These are phyloP conservation scores for Wickerhamia fluorescens DNA, from an alignment of 805 yeast genomes.

Conservation along the genomic window DNA sequence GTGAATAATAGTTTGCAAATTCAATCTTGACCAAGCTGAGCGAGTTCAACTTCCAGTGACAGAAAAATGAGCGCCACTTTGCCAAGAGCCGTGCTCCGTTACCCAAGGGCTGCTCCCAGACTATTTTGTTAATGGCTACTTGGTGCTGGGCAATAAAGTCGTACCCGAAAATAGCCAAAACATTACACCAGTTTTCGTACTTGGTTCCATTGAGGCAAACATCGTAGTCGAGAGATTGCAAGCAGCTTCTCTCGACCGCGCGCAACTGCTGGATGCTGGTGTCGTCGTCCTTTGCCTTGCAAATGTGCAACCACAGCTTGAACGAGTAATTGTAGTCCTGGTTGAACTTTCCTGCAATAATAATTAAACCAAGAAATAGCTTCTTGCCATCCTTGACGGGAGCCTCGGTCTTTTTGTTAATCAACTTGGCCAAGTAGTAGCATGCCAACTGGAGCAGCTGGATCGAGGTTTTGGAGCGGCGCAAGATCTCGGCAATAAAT, in stretches of 20 bases:
- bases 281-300: conserved; percentile 40
- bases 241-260: conserved; percentile 45
- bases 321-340: conserved; percentile 69
- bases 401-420: conserved; percentile 10
- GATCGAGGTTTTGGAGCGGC: conserved; percentile 51
- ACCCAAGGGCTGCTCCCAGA: no score
- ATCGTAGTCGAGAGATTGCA: conserved; percentile 49
- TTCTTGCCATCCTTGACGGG: conserved; percentile 50
- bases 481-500: conserved; percentile 37
- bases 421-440: conserved; percentile 51
- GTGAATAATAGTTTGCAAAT: conserved; percentile 20
- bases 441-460: conserved; percentile 61
- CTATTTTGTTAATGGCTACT: no score
- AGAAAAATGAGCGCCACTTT: conserved; percentile 24
- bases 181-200: conserved; percentile 43
- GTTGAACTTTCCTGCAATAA: conserved; percentile 64
- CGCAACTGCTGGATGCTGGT: conserved; percentile 37
- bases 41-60: conserved; percentile 13
- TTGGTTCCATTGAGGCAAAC: conserved; percentile 43
- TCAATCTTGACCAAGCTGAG: conserved; percentile 18
- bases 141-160: conserved; percentile 33
- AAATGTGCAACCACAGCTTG: conserved; percentile 66
- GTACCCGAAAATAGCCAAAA: conserved; percentile 35
- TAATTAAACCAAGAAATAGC: conserved; percentile 59
- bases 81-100: no score